Evolutionary conservation across 1,284 basidiomycete genomes (phyloP), one percentile per base, ranked within the genome.

Genomic region (Exsudoporus floridanus): DNA sequence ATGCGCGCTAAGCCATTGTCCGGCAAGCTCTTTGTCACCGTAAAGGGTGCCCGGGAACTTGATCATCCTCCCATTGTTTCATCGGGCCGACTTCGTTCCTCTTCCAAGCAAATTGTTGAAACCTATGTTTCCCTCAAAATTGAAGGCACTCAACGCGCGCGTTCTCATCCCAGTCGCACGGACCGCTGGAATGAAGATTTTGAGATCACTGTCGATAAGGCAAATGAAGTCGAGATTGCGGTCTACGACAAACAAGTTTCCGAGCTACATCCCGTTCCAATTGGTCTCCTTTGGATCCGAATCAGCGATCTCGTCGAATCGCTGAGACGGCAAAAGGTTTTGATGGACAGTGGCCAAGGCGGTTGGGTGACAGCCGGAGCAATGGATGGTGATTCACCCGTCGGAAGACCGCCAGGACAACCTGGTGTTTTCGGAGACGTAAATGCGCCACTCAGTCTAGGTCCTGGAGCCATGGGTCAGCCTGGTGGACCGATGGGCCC

Each of bases 141-240:
- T 18, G 97, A 99, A 77, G 95, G 97, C 37, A 94, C 90, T 19
- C 92, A 95, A 60, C 83, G 92, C 7, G 95, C 93, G 8, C 86
- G 90, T 52, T 96, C 96, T 1, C 94, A 97, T 66, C 90, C 93
- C 7, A 90, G 93, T 19, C 86, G 94, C 57, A 96, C 88, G 43
- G 97, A 99, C 73, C 86, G 90, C 44, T 99, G 97, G 97, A 92
- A 94, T 70, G 96, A 99, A 73, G 91, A 94, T 55, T 98, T 99
- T 59, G 92, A 97, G 71, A 92, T 99, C 56, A 82, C 89, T 1
- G 92, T 99, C 46, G 96, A 98, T 76, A 98, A 98, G 72, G 95
- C 95, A 33, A 98, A 96, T 70, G 97, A 99, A 78, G 91, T 98
- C 50, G 97, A 99, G 73, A 87, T 99, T 44, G 93, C 94, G 14